Base-by-base conservation (phyloP, 2,329 filamentous ascomycete genomes). In the Xylariaceae sp. region DNA sequence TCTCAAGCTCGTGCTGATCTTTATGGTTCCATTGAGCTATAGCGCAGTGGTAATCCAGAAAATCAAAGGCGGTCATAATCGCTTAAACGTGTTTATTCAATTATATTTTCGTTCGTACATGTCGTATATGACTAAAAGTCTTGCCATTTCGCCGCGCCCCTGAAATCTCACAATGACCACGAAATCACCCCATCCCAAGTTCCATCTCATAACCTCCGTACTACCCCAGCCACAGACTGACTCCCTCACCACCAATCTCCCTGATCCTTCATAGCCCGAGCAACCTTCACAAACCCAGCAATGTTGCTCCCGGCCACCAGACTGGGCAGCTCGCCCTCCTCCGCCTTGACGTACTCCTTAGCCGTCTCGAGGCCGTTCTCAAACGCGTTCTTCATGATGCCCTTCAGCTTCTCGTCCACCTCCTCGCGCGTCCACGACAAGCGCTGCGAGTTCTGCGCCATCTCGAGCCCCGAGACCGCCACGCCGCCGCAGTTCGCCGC, bases 401-500 rank as follows among this genome's bases (percentile, higher is more conserved):
- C 74, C 78, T 94, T 89, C 61, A 98, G 83, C 72, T 89, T 89
- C 55, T 76, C 72, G 69, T 97, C 91, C 52, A 97, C 93, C 74
- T 95, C 86, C 74, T 95, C 87, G 35, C 75, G 62, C 19, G 87
- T 87, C 93, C 93, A 98, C 61, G 72, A 78, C 52, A 96, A 75
- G 47, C 91, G 85, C 67, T 66, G 72, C 52, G 85, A 91, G 81
- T 98, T 97, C 81, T 98, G 93, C 7, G 91, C 90, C 93, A 98
- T 98, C 79, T 98, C 93, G 34, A 98, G 81, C 57, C 93, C 93
- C 3, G 89, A 95, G 31, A 98, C 93, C 43, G 93, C 93, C 43
- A 97, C 93, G 76, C 93, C 93, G 67, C 93, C 93, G 55, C 89
- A 89, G 75, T 97, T 97, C 72, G 91, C 88, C 24, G 93, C 93